Evolutionary conservation across 2,329 filamentous ascomycete genomes (phyloP), one percentile per base, ranked within the genome.

Genomic region (Emergomyces africanus): DNA sequence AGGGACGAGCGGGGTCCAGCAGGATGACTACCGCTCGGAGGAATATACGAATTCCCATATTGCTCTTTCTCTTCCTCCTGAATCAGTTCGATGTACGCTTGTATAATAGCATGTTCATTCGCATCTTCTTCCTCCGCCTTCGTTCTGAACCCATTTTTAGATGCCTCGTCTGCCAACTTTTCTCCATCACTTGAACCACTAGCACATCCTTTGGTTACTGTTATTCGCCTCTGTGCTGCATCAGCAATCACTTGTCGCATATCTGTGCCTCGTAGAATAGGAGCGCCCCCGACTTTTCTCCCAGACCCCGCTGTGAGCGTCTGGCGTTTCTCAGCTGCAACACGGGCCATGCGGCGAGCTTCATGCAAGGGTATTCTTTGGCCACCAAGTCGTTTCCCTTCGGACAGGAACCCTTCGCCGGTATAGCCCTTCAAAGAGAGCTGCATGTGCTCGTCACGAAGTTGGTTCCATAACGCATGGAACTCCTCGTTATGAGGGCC

Each of bases 61-160:
- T 78, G 79, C 63, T 84, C 81, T 23, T 70, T 71, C 61, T 87
- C 54, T 62, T 95, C 90, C 69, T 95, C 85, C 68, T 95, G 87
- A 30, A 94, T 86, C 20, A 96, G 77, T 67, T 96, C 91, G 76
- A 89, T 90, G 37, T 95, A 77, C 0, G 90, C 90, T 67, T 91
- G 84, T 57, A 90, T 84, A 61, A 96, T 95, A 5, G 91, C 91
- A 28, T 83, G 80, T 59, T 96, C 89, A 66, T 96, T 95, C 3
- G 90, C 91, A 65, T 90, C 86, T 59, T 96, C 90, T 70, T 95
- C 88, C 64, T 95, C 89, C 0, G 89, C 90, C 67, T 88, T 83
- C 0, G 90, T 96, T 61, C 81, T 82, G 75, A 95, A 92, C 0
- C 90, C 89, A 64, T 87, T 87, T 59, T 78, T 78, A 5, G 83